Conservation (phyloP, 805 yeast genomes). For the Kodamaea fukazawae region DNA sequence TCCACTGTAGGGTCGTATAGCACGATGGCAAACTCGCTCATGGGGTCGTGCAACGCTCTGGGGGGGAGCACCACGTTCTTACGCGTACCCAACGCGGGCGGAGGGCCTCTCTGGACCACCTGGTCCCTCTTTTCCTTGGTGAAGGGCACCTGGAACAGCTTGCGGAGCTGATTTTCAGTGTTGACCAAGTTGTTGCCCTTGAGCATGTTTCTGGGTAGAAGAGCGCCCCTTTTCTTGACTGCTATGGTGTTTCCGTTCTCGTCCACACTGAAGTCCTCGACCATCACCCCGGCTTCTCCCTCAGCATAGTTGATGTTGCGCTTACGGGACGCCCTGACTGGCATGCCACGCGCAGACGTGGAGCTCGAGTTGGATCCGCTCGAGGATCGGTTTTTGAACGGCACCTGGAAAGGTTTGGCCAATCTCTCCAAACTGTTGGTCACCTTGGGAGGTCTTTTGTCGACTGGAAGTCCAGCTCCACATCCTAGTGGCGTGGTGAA, state of each 20-base stretch:
- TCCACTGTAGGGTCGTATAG: conserved; percentile 94
- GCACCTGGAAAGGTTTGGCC: conserved; percentile 69
- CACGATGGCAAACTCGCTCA: conserved; percentile 89
- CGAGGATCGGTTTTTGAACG: conserved; percentile 38
- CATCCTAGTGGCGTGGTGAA: conserved; percentile 55
- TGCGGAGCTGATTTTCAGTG: conserved; percentile 36
- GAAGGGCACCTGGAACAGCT: conserved; percentile 63
- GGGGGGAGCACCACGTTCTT: conserved; percentile 72
- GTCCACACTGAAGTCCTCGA: conserved; percentile 26
- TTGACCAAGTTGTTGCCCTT: conserved; percentile 33
- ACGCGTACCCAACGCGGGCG: conserved; percentile 84
- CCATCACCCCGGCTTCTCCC: conserved; percentile 17
- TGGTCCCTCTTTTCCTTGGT: conserved; percentile 34
- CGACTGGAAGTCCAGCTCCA: conserved; percentile 65
- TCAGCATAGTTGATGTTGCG: conserved; percentile 34
- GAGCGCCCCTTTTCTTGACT: conserved; percentile 48
- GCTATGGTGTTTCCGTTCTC: conserved; percentile 27
- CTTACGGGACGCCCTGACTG: conserved; percentile 28
- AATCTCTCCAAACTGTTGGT: conserved; percentile 51
- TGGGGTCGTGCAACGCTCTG: conserved; percentile 91
- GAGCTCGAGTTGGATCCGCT: conserved; percentile 5
- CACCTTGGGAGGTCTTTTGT: conserved; percentile 52
- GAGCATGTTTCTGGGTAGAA: conserved; percentile 53
- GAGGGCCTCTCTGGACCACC: conserved; percentile 44
- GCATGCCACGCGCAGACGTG: conserved; percentile 14